Percentiles rank a stretch among this genome's conserved stretches.
These are phyloP conservation scores for Colletotrichum coccodes DNA, from an alignment of 2,329 filamentous ascomycete species.

Conservation along the genomic window DNA sequence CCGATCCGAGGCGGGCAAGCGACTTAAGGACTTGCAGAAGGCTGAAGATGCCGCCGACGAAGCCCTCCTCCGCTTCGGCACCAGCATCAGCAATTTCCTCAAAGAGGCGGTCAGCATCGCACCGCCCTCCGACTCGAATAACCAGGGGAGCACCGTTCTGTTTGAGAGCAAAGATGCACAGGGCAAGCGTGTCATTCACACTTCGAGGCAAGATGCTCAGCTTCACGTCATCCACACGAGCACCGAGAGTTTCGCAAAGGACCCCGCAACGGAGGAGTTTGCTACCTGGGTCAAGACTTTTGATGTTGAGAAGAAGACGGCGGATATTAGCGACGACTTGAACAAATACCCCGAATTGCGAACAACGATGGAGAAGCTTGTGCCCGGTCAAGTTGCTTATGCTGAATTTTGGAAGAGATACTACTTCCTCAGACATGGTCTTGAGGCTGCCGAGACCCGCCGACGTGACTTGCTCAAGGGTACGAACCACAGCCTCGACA, in stretches of 20 bases:
- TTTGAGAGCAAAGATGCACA: conserved; percentile 94
- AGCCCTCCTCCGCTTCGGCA: conserved; percentile 89
- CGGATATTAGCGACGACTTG: conserved; percentile 82
- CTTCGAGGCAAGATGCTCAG: conserved; percentile 93
- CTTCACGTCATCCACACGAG: conserved; percentile 94
- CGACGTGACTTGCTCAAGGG: conserved; percentile 91
- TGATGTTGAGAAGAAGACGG: conserved; percentile 85
- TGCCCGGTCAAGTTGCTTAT: conserved; percentile 94
- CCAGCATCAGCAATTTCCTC: conserved; percentile 89
- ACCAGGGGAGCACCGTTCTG: conserved; percentile 71
- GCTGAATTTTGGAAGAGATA: conserved; percentile 92
- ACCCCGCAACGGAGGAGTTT: conserved; percentile 82
- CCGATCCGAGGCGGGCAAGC: conserved; percentile 80
- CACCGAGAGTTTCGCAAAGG: conserved; percentile 82
- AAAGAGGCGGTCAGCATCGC: conserved; percentile 90
- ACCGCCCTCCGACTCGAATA: conserved; percentile 68
- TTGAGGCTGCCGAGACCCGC: conserved; percentile 92
- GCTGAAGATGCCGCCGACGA: conserved; percentile 98
- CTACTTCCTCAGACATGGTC: conserved; percentile 91
- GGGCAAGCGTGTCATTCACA: conserved; percentile 94
- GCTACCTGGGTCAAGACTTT: conserved; percentile 78
- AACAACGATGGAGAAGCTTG: conserved; percentile 91
- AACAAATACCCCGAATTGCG: conserved; percentile 88
- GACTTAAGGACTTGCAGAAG: conserved; percentile 87
- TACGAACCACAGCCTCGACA: conserved; percentile 51